Conservation (phyloP, 179 eudicot species). For the Camellia oleifera region DNA sequence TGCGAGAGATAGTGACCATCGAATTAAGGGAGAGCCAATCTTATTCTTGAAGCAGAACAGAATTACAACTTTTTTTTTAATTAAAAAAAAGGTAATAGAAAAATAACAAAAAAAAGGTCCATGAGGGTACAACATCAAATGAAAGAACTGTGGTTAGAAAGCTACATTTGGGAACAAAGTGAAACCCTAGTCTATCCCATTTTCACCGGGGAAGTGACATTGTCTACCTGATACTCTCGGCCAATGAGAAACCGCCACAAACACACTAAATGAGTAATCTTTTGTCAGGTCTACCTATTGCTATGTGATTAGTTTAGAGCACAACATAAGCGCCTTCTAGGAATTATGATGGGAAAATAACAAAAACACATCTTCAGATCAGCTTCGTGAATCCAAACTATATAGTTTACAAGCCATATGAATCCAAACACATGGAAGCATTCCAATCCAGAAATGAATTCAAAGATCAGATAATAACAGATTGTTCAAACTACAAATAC, state of each 20-base stretch:
- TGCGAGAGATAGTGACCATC: not conserved
- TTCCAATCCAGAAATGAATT: not conserved
- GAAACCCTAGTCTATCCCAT: not conserved
- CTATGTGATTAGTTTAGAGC: not conserved
- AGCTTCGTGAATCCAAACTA: not conserved
- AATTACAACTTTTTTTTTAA: not conserved
- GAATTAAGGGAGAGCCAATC: not conserved
- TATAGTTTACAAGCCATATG: not conserved
- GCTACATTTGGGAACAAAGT: not conserved
- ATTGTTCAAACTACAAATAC: not conserved
- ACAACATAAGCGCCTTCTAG: not conserved
- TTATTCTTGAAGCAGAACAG: not conserved
- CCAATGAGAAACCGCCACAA: too few species aligned
- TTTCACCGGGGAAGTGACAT: too few species aligned
- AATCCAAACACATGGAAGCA: not conserved
- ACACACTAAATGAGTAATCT: too few species aligned
- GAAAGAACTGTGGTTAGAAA: conserved; percentile 2
- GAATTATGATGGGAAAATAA: not conserved
- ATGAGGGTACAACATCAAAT: not conserved
- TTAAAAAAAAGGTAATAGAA: not conserved
- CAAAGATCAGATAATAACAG: not conserved
- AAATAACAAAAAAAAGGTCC: not conserved
- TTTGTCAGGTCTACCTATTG: too few species aligned
- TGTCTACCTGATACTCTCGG: too few species aligned
- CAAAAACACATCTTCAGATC: not conserved